Evolutionary conservation across 106 monocot species (phyloP).

Genomic region (Platanthera zijinensis): DNA sequence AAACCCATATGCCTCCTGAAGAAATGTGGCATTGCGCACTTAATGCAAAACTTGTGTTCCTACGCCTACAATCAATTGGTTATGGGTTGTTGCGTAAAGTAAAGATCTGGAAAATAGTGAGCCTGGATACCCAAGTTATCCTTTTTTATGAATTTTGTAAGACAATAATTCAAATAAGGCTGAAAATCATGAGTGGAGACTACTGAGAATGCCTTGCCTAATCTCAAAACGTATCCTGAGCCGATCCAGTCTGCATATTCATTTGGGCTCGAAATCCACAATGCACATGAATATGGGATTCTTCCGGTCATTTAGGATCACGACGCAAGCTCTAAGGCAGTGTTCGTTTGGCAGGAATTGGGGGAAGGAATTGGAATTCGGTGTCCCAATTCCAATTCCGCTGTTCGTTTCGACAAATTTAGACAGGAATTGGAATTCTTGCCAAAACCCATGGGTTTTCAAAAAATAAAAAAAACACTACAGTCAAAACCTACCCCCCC

Average conservation of each 20-base stretch:
- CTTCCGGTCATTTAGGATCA: neutral
- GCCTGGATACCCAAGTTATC: neutral
- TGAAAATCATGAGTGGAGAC: neutral
- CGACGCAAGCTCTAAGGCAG: neutral
- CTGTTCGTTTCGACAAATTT: too few species aligned
- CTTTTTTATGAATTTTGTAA: neutral
- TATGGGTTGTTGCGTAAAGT: neutral
- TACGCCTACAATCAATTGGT: too few species aligned
- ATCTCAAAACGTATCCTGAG: neutral
- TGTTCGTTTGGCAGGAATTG: too few species aligned
- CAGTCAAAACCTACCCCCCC: too few species aligned
- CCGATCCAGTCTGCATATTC: neutral
- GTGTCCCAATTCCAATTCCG: too few species aligned
- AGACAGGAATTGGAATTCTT: too few species aligned
- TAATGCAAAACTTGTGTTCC: too few species aligned
- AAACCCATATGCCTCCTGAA: too few species aligned
- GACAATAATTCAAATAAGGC: neutral
- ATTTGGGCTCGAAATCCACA: neutral
- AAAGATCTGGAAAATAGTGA: neutral
- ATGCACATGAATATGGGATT: neutral
- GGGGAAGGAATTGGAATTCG: too few species aligned
- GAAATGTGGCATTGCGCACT: too few species aligned
- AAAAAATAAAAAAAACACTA: too few species aligned
- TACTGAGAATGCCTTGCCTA: neutral
- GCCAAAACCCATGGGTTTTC: too few species aligned